Base-by-base conservation (phyloP, 2,329 filamentous ascomycete genomes). In the Epichloe gansuensis region DNA sequence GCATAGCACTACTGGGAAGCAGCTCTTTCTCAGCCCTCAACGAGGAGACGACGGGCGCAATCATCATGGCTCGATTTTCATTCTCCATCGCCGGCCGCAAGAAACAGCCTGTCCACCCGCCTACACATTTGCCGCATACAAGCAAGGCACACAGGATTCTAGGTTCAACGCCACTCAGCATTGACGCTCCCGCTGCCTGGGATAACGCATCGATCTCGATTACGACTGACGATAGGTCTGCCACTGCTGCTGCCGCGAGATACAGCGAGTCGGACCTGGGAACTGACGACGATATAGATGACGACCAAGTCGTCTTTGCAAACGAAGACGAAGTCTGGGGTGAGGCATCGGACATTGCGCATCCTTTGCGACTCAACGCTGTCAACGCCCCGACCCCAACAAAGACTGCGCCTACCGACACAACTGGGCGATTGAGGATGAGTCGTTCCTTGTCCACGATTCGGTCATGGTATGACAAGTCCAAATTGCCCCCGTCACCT, bases 391-490 rank as follows among this genome's bases (percentile, higher is more conserved):
- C 40, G 36, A 53, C 49, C 31, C 23, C 23, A 50, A 44, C 34
- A 51, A 48, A 40, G 59, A 64, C 6, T 59, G 63, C 23, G 55
- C 53, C 6, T 58, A 61, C 45, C 71, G 71, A 7, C 72, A 76
- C 46, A 67, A 68, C 23, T 71, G 71, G 3, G 72, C 67, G 51
- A 54, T 61, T 77, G 38, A 68, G 71, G 41, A 73, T 76, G 47
- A 73, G 71, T 35, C 68, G 71, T 45, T 81, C 78, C 2, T 73
- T 68, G 39, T 78, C 77, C 4, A 80, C 77, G n/a, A 72, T 80
- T 53, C 68, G 68, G 35, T 77, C 76, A 1, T 77, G 74, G 63
- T 81, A 81, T 61, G 77, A 81, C 63, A 75, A 76, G 59, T 62
- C 73, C 5, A 78, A 77, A 58, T 69, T 76, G 47, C 76, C 77